Evolutionary conservation across 2,329 filamentous ascomycete species (phyloP).

Genomic region (Epichloe typhina): DNA sequence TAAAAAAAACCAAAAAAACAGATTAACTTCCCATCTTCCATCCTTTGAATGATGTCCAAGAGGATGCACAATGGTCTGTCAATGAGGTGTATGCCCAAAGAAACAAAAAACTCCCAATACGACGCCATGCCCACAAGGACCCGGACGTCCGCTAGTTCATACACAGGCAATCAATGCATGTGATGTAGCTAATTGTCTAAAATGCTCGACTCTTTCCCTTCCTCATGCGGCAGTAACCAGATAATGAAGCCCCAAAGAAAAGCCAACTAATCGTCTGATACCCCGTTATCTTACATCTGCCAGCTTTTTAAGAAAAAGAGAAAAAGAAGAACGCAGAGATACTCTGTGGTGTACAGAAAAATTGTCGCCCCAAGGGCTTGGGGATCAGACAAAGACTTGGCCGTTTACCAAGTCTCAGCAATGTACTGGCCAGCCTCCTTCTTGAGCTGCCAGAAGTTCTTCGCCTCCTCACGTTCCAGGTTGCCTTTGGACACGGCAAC

Average conservation of each 20-base stretch:
- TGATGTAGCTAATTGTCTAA: neutral
- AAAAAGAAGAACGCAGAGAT: neutral
- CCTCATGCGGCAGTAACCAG: neutral
- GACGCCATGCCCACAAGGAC: neutral
- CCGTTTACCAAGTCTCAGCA: slow-evolving; percentile 57
- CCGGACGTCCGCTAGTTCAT: neutral
- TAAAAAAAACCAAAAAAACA: neutral
- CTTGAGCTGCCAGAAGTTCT: slow-evolving; percentile 83
- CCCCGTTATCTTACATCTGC: neutral
- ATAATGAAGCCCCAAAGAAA: neutral
- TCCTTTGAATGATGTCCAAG: neutral
- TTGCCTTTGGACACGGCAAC: slow-evolving; percentile 90
- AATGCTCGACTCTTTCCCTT: neutral
- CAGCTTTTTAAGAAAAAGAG: neutral
- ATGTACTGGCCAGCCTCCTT: slow-evolving; percentile 91
- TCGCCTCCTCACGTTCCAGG: slow-evolving; percentile 66
- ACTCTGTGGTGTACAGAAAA: neutral
- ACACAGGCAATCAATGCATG: neutral
- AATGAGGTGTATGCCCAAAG: neutral
- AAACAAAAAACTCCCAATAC: neutral
- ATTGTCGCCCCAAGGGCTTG: neutral
- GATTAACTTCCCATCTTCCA: neutral
- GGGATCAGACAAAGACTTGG: neutral
- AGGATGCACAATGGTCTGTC: neutral
- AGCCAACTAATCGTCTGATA: neutral